Conservation (phyloP, 306 rosid genomes). For the Begonia masoniana region DNA sequence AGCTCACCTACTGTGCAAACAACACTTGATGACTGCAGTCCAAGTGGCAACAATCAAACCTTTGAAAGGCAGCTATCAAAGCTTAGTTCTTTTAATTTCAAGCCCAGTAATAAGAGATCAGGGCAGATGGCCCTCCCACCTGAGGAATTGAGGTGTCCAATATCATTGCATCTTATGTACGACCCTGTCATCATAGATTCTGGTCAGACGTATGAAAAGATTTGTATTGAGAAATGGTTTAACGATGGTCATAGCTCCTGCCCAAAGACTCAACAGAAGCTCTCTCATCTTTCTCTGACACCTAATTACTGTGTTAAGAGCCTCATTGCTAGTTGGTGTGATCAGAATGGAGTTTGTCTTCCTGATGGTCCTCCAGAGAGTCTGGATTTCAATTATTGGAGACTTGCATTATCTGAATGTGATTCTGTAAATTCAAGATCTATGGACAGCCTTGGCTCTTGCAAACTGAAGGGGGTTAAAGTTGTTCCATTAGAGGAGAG, state of each 20-base stretch:
- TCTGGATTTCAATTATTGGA: conserved; percentile 90
- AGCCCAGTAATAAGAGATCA: conserved; percentile 38
- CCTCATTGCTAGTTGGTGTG: conserved; percentile 92
- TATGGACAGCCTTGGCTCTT: conserved; percentile 45
- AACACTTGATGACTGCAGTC: conserved; percentile 39
- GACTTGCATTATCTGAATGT: conserved; percentile 65
- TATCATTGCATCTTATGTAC: conserved; percentile 87
- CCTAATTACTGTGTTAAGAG: conserved; percentile 95
- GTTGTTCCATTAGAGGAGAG: conserved; percentile 76
- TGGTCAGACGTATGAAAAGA: conserved; percentile 92
- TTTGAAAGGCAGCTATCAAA: conserved; percentile 78
- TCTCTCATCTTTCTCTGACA: conserved; percentile 72
- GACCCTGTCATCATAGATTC: conserved; percentile 95
- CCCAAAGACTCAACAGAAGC: conserved; percentile 85
- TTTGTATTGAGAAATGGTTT: conserved; percentile 94
- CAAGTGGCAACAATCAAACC: conserved; percentile 50
- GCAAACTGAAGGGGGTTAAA: conserved; percentile 67
- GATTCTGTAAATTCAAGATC: conserved; percentile 60
- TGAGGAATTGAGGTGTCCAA: conserved; percentile 93
- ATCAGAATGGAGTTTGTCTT: conserved; percentile 65
- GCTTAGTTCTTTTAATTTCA: conserved; percentile 54
- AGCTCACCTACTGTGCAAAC: conserved; percentile 89
- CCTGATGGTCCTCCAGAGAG: conserved; percentile 93
- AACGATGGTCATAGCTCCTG: conserved; percentile 79
- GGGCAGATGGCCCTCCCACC: conserved; percentile 69